phyloP scores from a whole-genome alignment of 2,329 filamentous ascomycete genomes.

The Stromatinia cepivora region DNA sequence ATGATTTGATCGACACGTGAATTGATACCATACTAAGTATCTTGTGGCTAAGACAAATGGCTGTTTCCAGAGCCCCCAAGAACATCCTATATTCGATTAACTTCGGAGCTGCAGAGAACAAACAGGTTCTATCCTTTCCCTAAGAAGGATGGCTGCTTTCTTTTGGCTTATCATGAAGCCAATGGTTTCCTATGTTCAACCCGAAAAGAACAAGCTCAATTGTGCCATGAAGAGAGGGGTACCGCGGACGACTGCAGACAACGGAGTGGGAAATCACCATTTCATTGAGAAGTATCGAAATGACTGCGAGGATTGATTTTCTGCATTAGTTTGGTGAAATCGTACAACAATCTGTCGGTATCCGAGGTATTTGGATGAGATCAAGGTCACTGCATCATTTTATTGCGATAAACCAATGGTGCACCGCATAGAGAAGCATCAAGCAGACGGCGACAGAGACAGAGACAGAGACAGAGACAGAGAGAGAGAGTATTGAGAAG shows the following conservation, averaged over 20 bases:
- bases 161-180: neutral
- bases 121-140: neutral
- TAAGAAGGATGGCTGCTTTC: neutral
- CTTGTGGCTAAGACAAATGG: neutral
- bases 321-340: too few relatives aligned
- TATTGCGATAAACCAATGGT: neutral
- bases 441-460: neutral
- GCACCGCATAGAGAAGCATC: neutral
- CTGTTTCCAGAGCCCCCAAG: neutral
- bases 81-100: neutral
- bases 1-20: neutral
- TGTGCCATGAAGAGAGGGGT: neutral
- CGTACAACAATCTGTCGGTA: neutral
- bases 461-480: neutral
- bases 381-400: neutral
- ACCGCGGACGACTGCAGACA: too few relatives aligned
- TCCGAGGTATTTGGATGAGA: constrained; percentile 2
- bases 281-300: neutral
- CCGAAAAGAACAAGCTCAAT: neutral
- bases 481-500: neutral
- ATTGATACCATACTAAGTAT: neutral
- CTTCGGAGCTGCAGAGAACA: neutral
- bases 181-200: neutral
- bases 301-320: neutral
- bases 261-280: neutral